Evolutionary conservation across 441 rosid species (phyloP), one percentile per base, ranked within the genome.

Genomic region (Bruguiera hainesii): DNA sequence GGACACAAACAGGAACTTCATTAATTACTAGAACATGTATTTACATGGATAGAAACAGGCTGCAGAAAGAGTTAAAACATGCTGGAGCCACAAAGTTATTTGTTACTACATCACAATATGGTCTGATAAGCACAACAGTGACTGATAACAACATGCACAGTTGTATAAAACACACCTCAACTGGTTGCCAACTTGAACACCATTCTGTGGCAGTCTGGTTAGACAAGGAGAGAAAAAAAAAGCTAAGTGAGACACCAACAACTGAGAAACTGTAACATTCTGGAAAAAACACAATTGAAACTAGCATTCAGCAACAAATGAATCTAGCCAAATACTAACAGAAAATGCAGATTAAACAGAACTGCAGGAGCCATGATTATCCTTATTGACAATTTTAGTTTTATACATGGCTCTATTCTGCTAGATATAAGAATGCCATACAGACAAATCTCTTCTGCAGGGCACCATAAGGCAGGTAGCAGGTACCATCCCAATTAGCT

Each of bases 171-270:
- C 81, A 69, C 64, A 94, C 98, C 98, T 89, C 65, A 94, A 83
- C 76, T 91, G 98, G 83, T 69, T 91, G 67, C 89, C 90, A 68
- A 71, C 73, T 85, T 86, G 87, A 74, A 78, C 81, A 79, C 89
- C 93, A 73, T 73, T 79, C 4, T 78, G 53, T 6, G 81, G 85
- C 71, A 80, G 78, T 71, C 96, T 88, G 84, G 66, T 70, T 8
- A 52, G 28, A 70, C 48, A 21, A 62, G 59, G 63, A 59, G 69
- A 67, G 70, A 61, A 59, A 66, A 53, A 71, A 71, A 55, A 55
- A 13, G 18, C 48, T 42, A 61, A 76, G 56, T 71, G 67, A 78
- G 73, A 64, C 31, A 50, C 50, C 66, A 71, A 61, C 21, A 55
- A 52, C 30, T 51, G 13, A 39, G 21, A 19, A 35, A 73, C 37